Conservation (phyloP, 768 basidiomycete species). For the Leccinum aurantiacum region DNA sequence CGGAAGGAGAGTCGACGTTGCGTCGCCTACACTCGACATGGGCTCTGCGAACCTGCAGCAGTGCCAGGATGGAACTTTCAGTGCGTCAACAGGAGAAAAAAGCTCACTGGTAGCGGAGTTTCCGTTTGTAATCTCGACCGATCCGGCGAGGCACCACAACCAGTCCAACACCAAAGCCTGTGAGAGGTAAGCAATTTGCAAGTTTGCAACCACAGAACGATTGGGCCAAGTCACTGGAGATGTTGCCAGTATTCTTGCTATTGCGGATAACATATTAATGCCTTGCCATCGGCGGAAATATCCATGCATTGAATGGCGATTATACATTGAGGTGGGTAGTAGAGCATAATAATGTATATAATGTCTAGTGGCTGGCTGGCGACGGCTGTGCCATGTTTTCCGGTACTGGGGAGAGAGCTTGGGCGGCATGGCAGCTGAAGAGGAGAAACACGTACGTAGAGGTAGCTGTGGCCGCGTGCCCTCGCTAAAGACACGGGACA, state of each 20-base stretch:
- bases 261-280: conserved; percentile 11
- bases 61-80: no score
- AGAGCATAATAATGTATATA: conserved; percentile 32
- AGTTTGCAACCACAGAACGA: neutral
- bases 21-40: conserved; percentile 22
- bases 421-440: conserved; percentile 4
- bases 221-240: neutral
- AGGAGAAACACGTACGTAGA: conserved; percentile 53
- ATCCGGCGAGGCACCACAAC: neutral
- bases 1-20: conserved; percentile 13
- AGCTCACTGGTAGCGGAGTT: conserved; percentile 1
- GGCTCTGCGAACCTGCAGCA: neutral
- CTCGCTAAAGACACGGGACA: conserved; percentile 87
- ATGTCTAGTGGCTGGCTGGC: conserved; percentile 51
- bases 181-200: neutral
- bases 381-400: conserved; percentile 53
- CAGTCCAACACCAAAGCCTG: conserved; percentile 16
- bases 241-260: neutral
- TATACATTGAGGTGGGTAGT: conserved; percentile 39
- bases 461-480: conserved; percentile 77
- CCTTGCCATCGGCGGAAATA: conserved; percentile 28
- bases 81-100: neutral
- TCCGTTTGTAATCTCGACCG: conserved; percentile 14
- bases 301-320: conserved; percentile 37
- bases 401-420: conserved; percentile 42